These are phyloP conservation scores for Pyrenophora seminiperda DNA, from an alignment of 2,329 filamentous ascomycete species.

Conservation along the genomic window DNA sequence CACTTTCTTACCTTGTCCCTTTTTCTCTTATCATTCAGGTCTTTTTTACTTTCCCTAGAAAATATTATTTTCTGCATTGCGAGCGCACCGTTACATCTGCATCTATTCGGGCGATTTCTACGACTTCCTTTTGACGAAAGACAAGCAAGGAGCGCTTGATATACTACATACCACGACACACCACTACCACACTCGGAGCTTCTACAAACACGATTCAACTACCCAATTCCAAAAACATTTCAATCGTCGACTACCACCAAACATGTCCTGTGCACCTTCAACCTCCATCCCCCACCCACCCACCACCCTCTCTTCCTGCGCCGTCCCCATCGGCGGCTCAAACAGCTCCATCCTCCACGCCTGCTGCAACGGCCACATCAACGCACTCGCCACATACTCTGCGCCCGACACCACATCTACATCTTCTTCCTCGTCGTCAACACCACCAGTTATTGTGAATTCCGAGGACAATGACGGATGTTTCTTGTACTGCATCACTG, in stretches of 20 bases:
- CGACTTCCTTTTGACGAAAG: not conserved
- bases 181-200: not conserved
- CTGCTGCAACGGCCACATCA: conserved; percentile 41
- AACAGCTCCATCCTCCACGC: conserved; percentile 38
- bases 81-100: not conserved
- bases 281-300: conserved; percentile 28
- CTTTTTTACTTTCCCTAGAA: conserved; percentile 4
- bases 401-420: conserved; percentile 10
- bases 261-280: conserved; percentile 24
- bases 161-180: not conserved
- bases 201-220: not conserved
- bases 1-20: conserved; percentile 3
- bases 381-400: conserved; percentile 30
- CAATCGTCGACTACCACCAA: not conserved
- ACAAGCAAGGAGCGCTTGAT: conserved; percentile 9
- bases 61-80: conserved; percentile 10
- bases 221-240: not conserved
- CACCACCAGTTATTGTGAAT: conserved; percentile 15
- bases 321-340: conserved; percentile 33
- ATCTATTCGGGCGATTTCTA: not conserved
- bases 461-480: conserved; percentile 23
- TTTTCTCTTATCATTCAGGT: not conserved
- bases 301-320: conserved; percentile 29
- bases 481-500: conserved; percentile 35
- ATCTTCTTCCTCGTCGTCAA: conserved; percentile 1